Evolutionary conservation across 2,329 filamentous ascomycete genomes (phyloP), one percentile per base, ranked within the genome.

Genomic region (Chaetothyriales sp.): DNA sequence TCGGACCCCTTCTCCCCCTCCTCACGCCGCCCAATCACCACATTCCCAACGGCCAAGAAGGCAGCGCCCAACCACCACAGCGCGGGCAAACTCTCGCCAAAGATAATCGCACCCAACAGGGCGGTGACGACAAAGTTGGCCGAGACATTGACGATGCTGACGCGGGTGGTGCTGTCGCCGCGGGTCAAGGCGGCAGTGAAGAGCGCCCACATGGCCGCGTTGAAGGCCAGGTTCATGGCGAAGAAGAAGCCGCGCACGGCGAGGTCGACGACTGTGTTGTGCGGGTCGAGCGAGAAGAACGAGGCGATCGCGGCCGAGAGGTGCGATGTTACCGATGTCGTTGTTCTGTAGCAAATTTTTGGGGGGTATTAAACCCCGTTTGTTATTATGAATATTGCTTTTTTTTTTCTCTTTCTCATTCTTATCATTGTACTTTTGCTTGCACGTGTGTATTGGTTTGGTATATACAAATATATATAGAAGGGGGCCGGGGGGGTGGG

Each of bases 51-150:
- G 1, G 79, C 77, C 61, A 81, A 68, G 66, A 79, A 67, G 36
- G 65, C 69, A 1, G 79, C 79, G 2, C 79, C 79, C 8, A 80
- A 57, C 75, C 76, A 81, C 79, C 79, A 82, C 48, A 78, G 61
- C 18, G 70, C 72, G 1, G 73, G 72, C 44, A 82, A 64, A 7
- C 65, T 60, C 62, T 82, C 79, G 4, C 66, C 65, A 57, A 82
- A 82, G 7, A 82, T 71, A 42, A 77, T 53, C 61, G 73, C 70
- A 0, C 79, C 78, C 48, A 81, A 63, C 5, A 81, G 46, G 0
- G 79, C 79, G 1, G 78, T 81, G 47, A 80, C 63, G 53, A 81
- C 68, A 64, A 82, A 82, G 59, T 82, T 82, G 2, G 77, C 72
- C 48, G 74, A 74, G 15, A 79, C 81, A 57, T 82, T 82, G 51